Evolutionary conservation across 192 early-diverging fungal species (phyloP), one percentile per base, ranked within the genome.

Genomic region (Thamnidium elegans): DNA sequence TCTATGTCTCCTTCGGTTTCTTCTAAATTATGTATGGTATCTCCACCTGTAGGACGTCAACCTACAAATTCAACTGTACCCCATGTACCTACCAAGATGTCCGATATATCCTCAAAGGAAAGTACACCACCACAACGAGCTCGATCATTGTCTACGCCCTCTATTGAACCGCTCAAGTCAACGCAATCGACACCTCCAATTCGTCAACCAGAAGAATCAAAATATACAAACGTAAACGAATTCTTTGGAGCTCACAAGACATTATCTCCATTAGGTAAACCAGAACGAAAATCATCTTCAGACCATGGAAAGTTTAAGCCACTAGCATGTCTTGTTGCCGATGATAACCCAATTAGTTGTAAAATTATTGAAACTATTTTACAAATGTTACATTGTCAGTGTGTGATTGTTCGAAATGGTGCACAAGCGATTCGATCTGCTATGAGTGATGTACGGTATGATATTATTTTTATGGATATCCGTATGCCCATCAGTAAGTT

Each of bases 381-480:
- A 55, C 73, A 74, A 30, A 89, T 85, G 47, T 64, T 94, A 13
- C 82, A 91, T 58, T 85, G 91, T 63, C 82, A 87, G 32, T 94
- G 93, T 64, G 86, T 93, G 6, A 79, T 92, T 51, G 90, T 94
- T 31, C 82, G 88, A 42, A 96, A 94, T 62, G 95, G 95, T 19
- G 94, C 89, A 1, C 93, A 98, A 71, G 95, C 94, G 0, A 84
- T 96, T 60, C 85, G 91, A 51, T 90, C 87, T 51, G 91, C 91
- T 0, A 90, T 95, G 84, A 93, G 92, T 3, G 86, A 89, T 53
- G 86, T 94, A 36, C 89, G 86, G 65, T 98, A 91, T 74, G 93
- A 96, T 58, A 81, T 94, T 39, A 95, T 98, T 45, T 96, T 98
- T 65, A 93, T 95, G 91, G 92, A 93, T 64, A 89, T 91, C 20